Conservation (phyloP, 2,329 filamentous ascomycete genomes). For the Sclerotinia sclerotiorum region DNA sequence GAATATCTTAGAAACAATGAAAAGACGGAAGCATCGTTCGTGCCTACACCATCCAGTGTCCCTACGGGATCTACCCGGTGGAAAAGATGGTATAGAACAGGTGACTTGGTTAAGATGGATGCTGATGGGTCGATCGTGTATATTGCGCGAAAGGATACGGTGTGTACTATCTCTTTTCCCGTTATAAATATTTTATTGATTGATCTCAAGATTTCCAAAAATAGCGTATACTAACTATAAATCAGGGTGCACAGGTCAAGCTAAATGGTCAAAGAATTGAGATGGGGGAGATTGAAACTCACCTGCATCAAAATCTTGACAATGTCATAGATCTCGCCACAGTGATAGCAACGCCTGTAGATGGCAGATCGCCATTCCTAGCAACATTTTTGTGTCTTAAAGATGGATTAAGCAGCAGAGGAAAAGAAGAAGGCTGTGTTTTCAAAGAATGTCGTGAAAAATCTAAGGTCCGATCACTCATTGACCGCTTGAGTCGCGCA, state of each 20-base stretch:
- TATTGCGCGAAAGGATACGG: slow-evolving; percentile 61
- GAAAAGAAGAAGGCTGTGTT: not conserved
- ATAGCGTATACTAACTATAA: not conserved
- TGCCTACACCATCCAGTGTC: slow-evolving; percentile 52
- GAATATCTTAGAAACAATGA: slow-evolving; percentile 45
- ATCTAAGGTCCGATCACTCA: not conserved
- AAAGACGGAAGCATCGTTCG: slow-evolving; percentile 42
- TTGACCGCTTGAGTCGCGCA: not conserved
- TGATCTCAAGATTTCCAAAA: not conserved
- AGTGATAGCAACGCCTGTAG: not conserved
- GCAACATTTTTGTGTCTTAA: slow-evolving; percentile 9
- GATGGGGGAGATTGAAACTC: slow-evolving; percentile 56
- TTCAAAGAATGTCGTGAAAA: slow-evolving; percentile 2
- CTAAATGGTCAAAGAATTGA: slow-evolving; percentile 63
- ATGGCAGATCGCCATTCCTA: slow-evolving; percentile 6
- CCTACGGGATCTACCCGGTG: slow-evolving; percentile 39
- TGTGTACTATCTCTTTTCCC: not conserved
- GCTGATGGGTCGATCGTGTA: slow-evolving; percentile 52
- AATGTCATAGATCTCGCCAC: not conserved
- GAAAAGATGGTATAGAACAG: slow-evolving; percentile 56
- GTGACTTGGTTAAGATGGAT: slow-evolving; percentile 57
- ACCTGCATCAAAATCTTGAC: slow-evolving; percentile 22
- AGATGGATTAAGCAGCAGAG: not conserved
- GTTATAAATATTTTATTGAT: not conserved
- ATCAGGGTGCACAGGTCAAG: slow-evolving; percentile 53